Evolutionary conservation across 495 filamentous ascomycete genomes (phyloP), one percentile per base, ranked within the genome.

Genomic region (Penicillium parvum): DNA sequence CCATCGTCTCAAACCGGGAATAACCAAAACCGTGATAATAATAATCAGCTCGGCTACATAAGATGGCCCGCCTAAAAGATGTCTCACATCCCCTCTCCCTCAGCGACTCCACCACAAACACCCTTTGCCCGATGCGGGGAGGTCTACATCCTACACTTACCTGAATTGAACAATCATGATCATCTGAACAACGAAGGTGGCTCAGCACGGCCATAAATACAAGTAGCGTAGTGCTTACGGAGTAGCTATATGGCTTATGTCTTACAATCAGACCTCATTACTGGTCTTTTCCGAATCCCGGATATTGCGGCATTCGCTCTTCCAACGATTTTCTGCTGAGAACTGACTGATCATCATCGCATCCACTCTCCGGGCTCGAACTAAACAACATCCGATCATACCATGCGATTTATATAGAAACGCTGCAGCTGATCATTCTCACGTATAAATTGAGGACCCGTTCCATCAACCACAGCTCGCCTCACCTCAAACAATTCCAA

Each of bases 51-150:
- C n/a, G n/a, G n/a, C n/a, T n/a, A n/a, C n/a, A n/a, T n/a, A n/a
- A n/a, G n/a, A n/a, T n/a, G n/a, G n/a, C n/a, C n/a, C n/a, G n/a
- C n/a, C n/a, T 14, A 16, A 34, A 18, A 38, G 35, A 43, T 52
- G 49, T 52, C 49, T 52, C 49, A 49, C 18, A 40, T 19, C 49
- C 49, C 40, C 32, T 32, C 50, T 25, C 11, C 42, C 34, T 19
- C 26, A 7, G 33, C 37, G 32, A 29, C 47, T 14, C 27, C 23
- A 32, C 26, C 32, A 25, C 25, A 28, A 41, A 23, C 23, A 21
- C 33, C 35, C 26, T 19, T 42, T 38, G 27, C 21, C 43, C 21
- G 29, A 43, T 43, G 32, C 3, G 40, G 51, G 44, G 49, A 33
- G 51, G 50, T 50, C 44, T 37, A 43, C 51, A 32, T 40, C 33